These are phyloP conservation scores for Tetrahymena borealis DNA, from an alignment of 73 alveolate species.

Conservation along the genomic window DNA sequence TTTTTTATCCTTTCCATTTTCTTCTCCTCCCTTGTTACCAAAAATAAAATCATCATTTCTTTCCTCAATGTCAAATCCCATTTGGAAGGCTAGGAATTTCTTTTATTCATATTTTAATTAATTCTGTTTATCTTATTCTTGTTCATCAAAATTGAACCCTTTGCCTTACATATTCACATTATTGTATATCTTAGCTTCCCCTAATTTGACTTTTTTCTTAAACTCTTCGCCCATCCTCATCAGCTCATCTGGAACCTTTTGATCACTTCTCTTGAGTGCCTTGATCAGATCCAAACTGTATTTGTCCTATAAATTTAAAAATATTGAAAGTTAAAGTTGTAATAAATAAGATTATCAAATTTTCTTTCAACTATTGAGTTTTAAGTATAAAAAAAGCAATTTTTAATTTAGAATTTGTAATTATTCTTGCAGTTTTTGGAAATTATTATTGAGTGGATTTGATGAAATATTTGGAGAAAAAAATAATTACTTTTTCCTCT, in stretches of 20 bases:
- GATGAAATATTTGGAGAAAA: too few relatives aligned
- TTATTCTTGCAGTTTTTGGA: too few relatives aligned
- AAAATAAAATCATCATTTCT: slow-evolving; percentile 51
- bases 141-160: slow-evolving; percentile 88
- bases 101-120: slow-evolving; percentile 72
- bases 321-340: too few relatives aligned
- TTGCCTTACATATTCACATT: slow-evolving; percentile 85
- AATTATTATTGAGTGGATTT: too few relatives aligned
- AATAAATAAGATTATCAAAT: too few relatives aligned
- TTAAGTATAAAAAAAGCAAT: too few relatives aligned
- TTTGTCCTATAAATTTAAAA: background rate
- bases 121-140: slow-evolving; percentile 80
- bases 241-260: slow-evolving; percentile 85
- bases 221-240: slow-evolving; percentile 73
- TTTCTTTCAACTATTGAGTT: too few relatives aligned
- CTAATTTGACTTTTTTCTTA: slow-evolving; percentile 77
- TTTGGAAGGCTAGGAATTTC: slow-evolving; percentile 33
- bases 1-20: slow-evolving; percentile 55
- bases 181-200: slow-evolving; percentile 91
- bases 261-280: slow-evolving; percentile 84
- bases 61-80: slow-evolving; percentile 56
- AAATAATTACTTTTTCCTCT: too few relatives aligned
- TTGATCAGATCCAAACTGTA: slow-evolving; percentile 67
- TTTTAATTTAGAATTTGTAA: too few relatives aligned
- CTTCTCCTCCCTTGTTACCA: slow-evolving; percentile 66